Conservation (phyloP, 2,329 filamentous ascomycete genomes). For the Cytospora piceae region DNA sequence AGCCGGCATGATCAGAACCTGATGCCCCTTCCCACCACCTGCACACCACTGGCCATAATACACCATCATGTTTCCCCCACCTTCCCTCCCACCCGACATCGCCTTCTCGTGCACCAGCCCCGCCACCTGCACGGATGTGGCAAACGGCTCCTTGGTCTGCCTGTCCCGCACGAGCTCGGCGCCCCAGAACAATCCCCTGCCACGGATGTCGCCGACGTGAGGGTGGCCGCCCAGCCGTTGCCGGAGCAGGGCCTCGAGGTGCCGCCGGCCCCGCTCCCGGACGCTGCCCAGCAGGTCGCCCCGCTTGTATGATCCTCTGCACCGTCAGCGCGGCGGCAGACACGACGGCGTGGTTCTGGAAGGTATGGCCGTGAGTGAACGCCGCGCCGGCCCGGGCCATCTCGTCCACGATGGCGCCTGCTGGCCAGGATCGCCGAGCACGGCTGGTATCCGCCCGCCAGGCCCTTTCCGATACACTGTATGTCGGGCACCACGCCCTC, state of each 20-base stretch:
- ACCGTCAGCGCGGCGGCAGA: conserved; percentile 67
- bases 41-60: conserved; percentile 62
- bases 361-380: conserved; percentile 61
- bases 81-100: conserved; percentile 40
- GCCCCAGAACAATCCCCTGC: conserved; percentile 61
- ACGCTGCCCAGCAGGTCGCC: conserved; percentile 64
- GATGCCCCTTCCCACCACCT: conserved; percentile 61
- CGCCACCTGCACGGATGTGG: conserved; percentile 28
- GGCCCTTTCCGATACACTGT: conserved; percentile 67
- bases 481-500: conserved; percentile 63
- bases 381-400: conserved; percentile 40
- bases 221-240: conserved; percentile 47
- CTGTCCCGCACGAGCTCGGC: conserved; percentile 43
- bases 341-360: conserved; percentile 62
- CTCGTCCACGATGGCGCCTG: conserved; percentile 51
- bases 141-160: conserved; percentile 33
- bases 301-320: conserved; percentile 59
- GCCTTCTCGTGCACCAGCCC: conserved; percentile 33
- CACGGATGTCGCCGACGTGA: conserved; percentile 64
- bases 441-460: conserved; percentile 66
- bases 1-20: conserved; percentile 64
- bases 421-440: conserved; percentile 64
- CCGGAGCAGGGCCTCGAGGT: conserved; percentile 50
- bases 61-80: conserved; percentile 53
- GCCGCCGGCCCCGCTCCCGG: conserved; percentile 52